Percentiles rank a stretch among this genome's conserved stretches.
Conservation (phyloP, 2,329 filamentous ascomycete genomes). For the Herpotrichia juniperi region DNA sequence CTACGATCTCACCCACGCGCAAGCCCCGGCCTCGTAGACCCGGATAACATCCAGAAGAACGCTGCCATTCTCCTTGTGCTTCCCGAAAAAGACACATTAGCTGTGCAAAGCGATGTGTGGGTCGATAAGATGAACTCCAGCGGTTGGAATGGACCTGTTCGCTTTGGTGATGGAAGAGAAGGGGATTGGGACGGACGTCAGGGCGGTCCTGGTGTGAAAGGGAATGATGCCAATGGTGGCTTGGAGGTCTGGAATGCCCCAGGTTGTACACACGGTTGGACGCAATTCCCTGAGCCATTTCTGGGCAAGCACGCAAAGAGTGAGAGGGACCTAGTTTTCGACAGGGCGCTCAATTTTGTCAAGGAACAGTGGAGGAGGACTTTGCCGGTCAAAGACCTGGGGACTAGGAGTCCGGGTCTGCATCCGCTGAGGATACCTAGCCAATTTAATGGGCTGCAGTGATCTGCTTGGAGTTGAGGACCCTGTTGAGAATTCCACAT, state of each 20-base stretch:
- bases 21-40: slow-evolving; percentile 46
- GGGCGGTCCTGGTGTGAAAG: slow-evolving; percentile 10
- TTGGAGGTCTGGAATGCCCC: slow-evolving; percentile 48
- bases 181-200: slow-evolving; percentile 37
- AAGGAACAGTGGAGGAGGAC: slow-evolving; percentile 42
- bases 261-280: slow-evolving; percentile 49
- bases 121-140: slow-evolving; percentile 45
- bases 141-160: slow-evolving; percentile 40
- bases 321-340: slow-evolving; percentile 45
- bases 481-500: too few species aligned
- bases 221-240: slow-evolving; percentile 34
- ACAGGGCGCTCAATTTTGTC: slow-evolving; percentile 43
- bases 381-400: slow-evolving; percentile 18
- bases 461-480: background rate
- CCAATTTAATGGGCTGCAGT: background rate
- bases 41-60: slow-evolving; percentile 42
- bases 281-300: slow-evolving; percentile 48
- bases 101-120: slow-evolving; percentile 51
- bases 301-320: slow-evolving; percentile 46
- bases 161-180: slow-evolving; percentile 40
- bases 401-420: slow-evolving; percentile 22
- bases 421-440: slow-evolving; percentile 26
- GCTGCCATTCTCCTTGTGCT: slow-evolving; percentile 51
- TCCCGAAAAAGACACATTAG: slow-evolving; percentile 48
- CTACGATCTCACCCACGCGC: slow-evolving; percentile 47